These are phyloP conservation scores for Aspergillus alliaceus DNA, from an alignment of 2,329 filamentous ascomycete species.

Conservation along the genomic window DNA sequence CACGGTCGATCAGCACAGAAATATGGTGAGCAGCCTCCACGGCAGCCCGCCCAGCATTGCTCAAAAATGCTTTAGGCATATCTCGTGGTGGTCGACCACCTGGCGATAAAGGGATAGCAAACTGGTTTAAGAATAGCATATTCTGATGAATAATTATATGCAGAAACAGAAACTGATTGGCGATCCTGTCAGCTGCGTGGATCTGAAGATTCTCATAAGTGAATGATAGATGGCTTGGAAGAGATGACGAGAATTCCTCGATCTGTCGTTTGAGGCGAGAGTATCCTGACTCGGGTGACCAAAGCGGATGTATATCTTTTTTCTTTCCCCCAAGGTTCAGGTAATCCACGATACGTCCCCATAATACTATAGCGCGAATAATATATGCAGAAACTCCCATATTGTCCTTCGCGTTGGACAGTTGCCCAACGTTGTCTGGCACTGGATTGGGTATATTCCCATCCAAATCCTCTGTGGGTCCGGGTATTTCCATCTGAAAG, in stretches of 20 bases:
- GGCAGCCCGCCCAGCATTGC: conserved; percentile 71
- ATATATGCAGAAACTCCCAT: conserved; percentile 95
- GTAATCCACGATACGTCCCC: conserved; percentile 87
- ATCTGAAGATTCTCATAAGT: conserved; percentile 78
- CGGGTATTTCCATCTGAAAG: conserved; percentile 88
- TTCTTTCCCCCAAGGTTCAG: conserved; percentile 87
- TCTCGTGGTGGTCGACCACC: conserved; percentile 65
- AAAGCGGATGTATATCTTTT: conserved; percentile 73
- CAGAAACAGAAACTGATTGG: conserved; percentile 88
- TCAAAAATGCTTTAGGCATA: conserved; percentile 75
- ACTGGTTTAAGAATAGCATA: conserved; percentile 84
- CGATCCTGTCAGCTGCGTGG: conserved; percentile 80
- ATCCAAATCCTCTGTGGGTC: conserved; percentile 78
- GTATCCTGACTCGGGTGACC: conserved; percentile 79
- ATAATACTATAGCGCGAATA: conserved; percentile 79
- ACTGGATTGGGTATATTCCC: conserved; percentile 67
- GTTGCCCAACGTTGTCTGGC: conserved; percentile 62
- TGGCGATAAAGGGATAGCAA: conserved; percentile 71
- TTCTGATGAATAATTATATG: conserved; percentile 91
- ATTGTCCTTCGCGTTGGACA: conserved; percentile 70
- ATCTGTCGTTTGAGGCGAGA: conserved; percentile 68
- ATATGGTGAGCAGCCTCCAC: conserved; percentile 84
- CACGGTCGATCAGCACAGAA: conserved; percentile 77
- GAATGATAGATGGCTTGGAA: conserved; percentile 74
- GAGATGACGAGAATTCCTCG: conserved; percentile 65